Evolutionary conservation across 768 basidiomycete genomes (phyloP), one percentile per base, ranked within the genome.

Genomic region (Termitomyces sp.): DNA sequence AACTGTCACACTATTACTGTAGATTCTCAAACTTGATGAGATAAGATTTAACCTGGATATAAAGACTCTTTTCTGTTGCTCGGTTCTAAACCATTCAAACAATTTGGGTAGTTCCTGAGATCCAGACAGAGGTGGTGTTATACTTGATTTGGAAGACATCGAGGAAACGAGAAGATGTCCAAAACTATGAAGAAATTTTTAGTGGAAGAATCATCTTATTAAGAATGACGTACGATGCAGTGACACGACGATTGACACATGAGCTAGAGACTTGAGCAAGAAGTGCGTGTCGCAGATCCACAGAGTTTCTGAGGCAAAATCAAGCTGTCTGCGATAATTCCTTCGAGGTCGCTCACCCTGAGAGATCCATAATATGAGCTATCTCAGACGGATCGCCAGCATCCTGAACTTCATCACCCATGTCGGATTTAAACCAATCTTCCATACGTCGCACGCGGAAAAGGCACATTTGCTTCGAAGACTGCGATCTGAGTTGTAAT

Each of bases 371-470:
- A 24, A 65, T 64, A 3, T 71, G 73, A 36, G 68, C 62, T 52
- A 71, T 73, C 13, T 65, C 68, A 12, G 68, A 66, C 22, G 84
- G 63, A 24, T 75, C 78, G 18, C 73, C 76, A 6, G 71, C 73
- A 34, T 66, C 69, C 24, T 64, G 52, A 39, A 73, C 56, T 46
- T 75, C 67, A 63, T 79, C 77, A 16, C 59, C 64, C 31, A 65
- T 59, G 49, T 68, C 62, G 18, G 67, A 59, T 36, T 73, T 71
- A 37, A 86, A 74, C 83, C 83, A 88, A 63, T 87, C 80, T 13
- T 78, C 79, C 14, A 90, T 80, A 49, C 81, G 77, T 47, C 88
- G 79, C 46, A 87, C 65, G 49, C 90, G 78, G 65, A 87, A 88
- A 27, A 77, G 70, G 57, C 73, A 71, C 39, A 72, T 71, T 10